Base-by-base conservation (phyloP, 257 asterid genomes). In the Scutellaria minor region DNA sequence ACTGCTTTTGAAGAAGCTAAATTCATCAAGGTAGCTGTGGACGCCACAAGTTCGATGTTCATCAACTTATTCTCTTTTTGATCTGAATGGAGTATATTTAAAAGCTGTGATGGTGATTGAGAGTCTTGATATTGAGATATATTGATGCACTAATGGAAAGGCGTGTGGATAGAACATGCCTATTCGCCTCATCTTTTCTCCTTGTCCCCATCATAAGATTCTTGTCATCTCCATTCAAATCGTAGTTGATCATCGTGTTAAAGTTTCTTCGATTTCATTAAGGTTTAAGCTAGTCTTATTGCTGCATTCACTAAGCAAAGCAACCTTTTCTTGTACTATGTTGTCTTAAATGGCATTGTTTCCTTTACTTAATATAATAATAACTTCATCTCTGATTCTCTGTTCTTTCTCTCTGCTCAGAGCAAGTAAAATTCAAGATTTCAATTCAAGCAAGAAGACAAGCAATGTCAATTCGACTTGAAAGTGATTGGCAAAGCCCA, bases 161-260 rank as follows among this genome's bases (percentile, higher is more conserved):
- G 79, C 83, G 65, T 75, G 81, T 75, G 87, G 77, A 79, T 75
- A 64, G 64, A 78, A 74, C 84, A 74, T 56, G 63, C 78, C 27
- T 56, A 63, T 65, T 58, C 64, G 66, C 66, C 56, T 73, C 80
- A 6, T 27, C 77, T 70, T 75, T 58, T 67, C 9, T 40, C 53
- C 53, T 67, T 35, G 74, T 78, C 79, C 24, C 64, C 46, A 76
- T 80, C 82, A 20, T 14, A 35, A 55, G 78, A 73, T 81, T 81
- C 77, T 42, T 3, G 6, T 39, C 15, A 57, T 57, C 7, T 58
- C 53, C 11, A 31, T 31, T 31, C 37, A 31, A 31, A 31, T 2
- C 37, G 27, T 24, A 24, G n/a, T 59, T 52, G n/a, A 40, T 14
- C 41, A 59, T 11, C 31, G 1, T 8, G 22, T 13, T 27, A 6